A percentile compares a stretch with the other conserved stretches of the same genome.
Conservation (phyloP, 352 stramenopile species). For the Pythium oligandrum region DNA sequence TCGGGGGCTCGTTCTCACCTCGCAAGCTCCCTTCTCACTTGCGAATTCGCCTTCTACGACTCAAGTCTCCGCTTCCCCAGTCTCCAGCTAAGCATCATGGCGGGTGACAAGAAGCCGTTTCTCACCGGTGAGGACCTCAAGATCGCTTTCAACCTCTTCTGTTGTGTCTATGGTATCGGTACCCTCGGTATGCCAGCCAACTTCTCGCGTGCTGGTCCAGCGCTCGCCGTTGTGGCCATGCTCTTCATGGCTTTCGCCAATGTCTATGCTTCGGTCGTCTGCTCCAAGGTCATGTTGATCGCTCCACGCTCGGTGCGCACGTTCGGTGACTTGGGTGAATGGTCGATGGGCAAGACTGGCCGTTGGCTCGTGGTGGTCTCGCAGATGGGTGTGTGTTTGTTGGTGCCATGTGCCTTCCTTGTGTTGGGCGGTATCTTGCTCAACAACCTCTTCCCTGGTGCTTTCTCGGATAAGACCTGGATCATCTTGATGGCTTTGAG, state of each 20-base stretch:
- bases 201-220: constrained; percentile 14
- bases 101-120: constrained; percentile 4
- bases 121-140: neutral
- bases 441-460: constrained; percentile 38
- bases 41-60: constrained; percentile 5
- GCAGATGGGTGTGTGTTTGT: constrained; percentile 48
- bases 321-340: constrained; percentile 59
- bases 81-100: neutral
- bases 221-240: constrained; percentile 15
- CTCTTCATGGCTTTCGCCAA: constrained; percentile 10
- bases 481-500: constrained; percentile 59
- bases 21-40: constrained; percentile 3
- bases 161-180: too few relatives aligned
- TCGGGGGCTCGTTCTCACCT: too few relatives aligned
- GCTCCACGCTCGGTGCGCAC: constrained; percentile 49
- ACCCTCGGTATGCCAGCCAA: too few relatives aligned
- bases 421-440: constrained; percentile 51
- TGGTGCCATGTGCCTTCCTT: constrained; percentile 52
- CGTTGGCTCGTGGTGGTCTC: constrained; percentile 45
- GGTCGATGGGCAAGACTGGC: constrained; percentile 38
- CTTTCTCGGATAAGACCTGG: constrained; percentile 48
- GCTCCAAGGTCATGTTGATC: constrained; percentile 51
- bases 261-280: too few relatives aligned
- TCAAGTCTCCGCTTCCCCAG: constrained; percentile 1
- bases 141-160: too few relatives aligned